Percentiles rank a stretch among this genome's conserved stretches.
Evolutionary conservation across 306 rosid genomes (phyloP).

Genomic region (Lagenaria siceraria): DNA sequence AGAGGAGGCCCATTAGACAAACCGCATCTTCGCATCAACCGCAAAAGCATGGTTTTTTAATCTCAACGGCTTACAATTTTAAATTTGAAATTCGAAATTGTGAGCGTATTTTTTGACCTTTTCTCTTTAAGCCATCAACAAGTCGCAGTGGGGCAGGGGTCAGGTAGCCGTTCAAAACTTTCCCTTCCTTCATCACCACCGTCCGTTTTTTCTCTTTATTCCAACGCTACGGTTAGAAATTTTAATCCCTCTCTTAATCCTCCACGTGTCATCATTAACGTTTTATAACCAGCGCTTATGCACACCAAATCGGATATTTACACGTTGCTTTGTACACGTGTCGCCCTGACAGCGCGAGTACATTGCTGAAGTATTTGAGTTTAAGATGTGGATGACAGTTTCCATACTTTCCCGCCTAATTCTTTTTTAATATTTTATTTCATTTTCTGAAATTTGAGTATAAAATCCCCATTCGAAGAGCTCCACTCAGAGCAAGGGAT

Average conservation of each 20-base stretch:
- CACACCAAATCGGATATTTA: background rate
- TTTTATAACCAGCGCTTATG: background rate
- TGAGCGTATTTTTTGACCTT: background rate
- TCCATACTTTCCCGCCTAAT: conserved; percentile 6
- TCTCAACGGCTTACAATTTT: conserved; percentile 1
- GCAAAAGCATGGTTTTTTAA: background rate
- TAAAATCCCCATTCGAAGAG: background rate
- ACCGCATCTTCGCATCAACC: background rate
- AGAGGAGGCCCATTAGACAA: background rate
- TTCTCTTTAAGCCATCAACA: background rate
- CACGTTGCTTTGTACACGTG: background rate
- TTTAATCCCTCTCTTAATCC: background rate
- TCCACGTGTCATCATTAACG: conserved; percentile 3
- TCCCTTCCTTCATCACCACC: background rate
- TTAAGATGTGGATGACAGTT: background rate
- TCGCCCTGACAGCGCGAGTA: background rate
- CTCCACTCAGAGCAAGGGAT: background rate
- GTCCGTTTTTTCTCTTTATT: background rate
- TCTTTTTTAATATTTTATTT: background rate
- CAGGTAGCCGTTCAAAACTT: conserved; percentile 1
- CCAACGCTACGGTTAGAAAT: background rate
- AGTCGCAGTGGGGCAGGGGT: background rate
- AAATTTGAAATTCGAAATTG: conserved; percentile 6
- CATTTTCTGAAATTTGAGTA: background rate
- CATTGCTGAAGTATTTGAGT: background rate